Percentiles rank a stretch among this genome's conserved stretches.
phyloP scores from a whole-genome alignment of 208 protist species.

The Novymonas esmeraldas region DNA sequence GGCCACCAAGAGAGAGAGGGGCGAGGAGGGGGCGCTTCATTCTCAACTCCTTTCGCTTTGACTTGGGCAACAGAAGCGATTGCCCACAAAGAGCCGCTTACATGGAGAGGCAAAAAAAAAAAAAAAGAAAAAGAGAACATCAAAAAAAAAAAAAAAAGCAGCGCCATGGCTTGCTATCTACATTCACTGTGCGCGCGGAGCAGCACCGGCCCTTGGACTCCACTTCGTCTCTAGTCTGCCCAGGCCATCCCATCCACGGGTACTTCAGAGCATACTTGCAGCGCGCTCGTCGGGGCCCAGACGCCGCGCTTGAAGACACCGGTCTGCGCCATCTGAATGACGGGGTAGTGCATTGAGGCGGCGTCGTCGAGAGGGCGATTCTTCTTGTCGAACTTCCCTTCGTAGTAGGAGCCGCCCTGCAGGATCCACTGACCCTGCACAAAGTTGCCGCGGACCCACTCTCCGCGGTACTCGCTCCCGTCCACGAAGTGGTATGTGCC shows the following conservation, averaged over 20 bases:
- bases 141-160: constrained; percentile 11
- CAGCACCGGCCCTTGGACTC: neutral
- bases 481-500: constrained; percentile 89
- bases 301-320: constrained; percentile 76
- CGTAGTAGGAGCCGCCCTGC: constrained; percentile 84
- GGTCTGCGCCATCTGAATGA: constrained; percentile 66
- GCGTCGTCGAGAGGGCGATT: constrained; percentile 77
- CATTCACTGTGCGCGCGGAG: neutral
- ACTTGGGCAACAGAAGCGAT: too few relatives aligned
- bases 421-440: constrained; percentile 91
- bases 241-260: constrained; percentile 36
- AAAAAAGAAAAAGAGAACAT: constrained; percentile 9
- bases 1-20: too few relatives aligned
- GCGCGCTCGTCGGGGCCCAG: constrained; percentile 72
- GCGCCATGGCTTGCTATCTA: neutral
- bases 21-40: too few relatives aligned
- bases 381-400: constrained; percentile 89
- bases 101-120: constrained; percentile 3
- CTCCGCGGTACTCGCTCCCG: constrained; percentile 84
- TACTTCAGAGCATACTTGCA: constrained; percentile 66
- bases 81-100: neutral
- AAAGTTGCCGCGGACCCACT: constrained; percentile 80
- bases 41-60: too few relatives aligned
- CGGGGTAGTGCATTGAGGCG: constrained; percentile 80
- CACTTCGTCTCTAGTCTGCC: constrained; percentile 13